Conservation (phyloP, 257 asterid genomes). For the Phtheirospermum japonicum region DNA sequence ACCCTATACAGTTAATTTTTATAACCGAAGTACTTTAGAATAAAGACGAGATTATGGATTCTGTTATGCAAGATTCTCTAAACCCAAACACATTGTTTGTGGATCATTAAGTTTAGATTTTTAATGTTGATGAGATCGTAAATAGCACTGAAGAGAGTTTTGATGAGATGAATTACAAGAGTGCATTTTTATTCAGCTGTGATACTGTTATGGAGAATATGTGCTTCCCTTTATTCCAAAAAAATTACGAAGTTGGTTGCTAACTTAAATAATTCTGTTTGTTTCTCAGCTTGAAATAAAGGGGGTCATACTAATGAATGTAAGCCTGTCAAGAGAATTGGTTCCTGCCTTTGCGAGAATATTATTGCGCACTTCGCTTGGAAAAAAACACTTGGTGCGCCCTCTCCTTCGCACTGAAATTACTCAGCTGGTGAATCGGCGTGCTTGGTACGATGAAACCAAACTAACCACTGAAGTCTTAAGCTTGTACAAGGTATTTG, state of each 20-base stretch:
- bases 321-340: slow-evolving; percentile 82
- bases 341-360: slow-evolving; percentile 95
- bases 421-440: slow-evolving; percentile 88
- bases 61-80: background rate
- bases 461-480: slow-evolving; percentile 76
- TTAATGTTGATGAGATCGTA: background rate
- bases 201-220: background rate
- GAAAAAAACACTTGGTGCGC: slow-evolving; percentile 83
- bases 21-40: background rate
- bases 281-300: slow-evolving; percentile 69
- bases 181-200: background rate
- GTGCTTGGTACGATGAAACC: slow-evolving; percentile 93
- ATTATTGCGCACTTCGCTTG: slow-evolving; percentile 78
- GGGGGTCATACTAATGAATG: slow-evolving; percentile 74
- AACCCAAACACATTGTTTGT: background rate
- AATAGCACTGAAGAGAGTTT: background rate
- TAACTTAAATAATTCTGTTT: background rate
- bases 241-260: background rate
- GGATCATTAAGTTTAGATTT: background rate
- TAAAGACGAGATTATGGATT: background rate
- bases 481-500: slow-evolving; percentile 76
- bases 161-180: background rate
- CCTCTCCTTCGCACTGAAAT: slow-evolving; percentile 89
- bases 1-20: background rate
- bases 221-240: background rate